Base-by-base conservation (phyloP, 2,329 filamentous ascomycete genomes). In the Penicillium decumbens region DNA sequence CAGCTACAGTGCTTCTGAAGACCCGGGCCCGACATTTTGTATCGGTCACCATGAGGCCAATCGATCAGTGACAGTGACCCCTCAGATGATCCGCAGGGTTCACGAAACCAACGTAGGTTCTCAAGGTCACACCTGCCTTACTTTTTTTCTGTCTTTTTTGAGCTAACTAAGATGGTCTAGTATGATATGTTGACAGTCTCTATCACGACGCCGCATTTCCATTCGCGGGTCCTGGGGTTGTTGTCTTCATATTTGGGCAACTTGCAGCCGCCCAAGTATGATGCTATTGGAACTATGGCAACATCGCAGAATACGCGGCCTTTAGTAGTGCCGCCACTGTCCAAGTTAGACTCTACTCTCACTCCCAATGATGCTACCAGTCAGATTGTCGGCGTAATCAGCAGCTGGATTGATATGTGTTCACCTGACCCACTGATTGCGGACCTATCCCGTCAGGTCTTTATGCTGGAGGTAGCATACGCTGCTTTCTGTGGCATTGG, bases 401-500 rank as follows among this genome's bases (percentile, higher is more conserved):
- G 90, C 68, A 81, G 89, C 5, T 97, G 92, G 92, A 92, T 95
- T 58, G 91, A 97, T 65, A 75, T 97, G 10, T 86, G 85, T 61
- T 95, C 91, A 2, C 74, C 83, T 1, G 87, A 96, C 67, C 88
- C 90, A 6, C 71, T 92, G 54, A 84, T 97, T 55, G 84, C 89
- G 6, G 88, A 88, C 67, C 80, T 97, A 50, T 96, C 92, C 30
- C 83, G 88, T 39, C 92, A 96, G 72, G 87, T 95, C 6, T 77
- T 98, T 55, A 90, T 90, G 66, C 79, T 95, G 33, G 93, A 98
- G 68, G 80, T 97, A 41, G 88, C 89, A 42, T 98, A 96, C 72
- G 93, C 95, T 56, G 91, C 89, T 55, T 98, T 97, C 72, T 96
- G 90, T 64, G 95, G 95, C 30, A 80, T 93, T 41, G 83, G 84